These are phyloP conservation scores for Anacardium occidentale DNA, from an alignment of 345 rosid genomes.

Conservation along the genomic window DNA sequence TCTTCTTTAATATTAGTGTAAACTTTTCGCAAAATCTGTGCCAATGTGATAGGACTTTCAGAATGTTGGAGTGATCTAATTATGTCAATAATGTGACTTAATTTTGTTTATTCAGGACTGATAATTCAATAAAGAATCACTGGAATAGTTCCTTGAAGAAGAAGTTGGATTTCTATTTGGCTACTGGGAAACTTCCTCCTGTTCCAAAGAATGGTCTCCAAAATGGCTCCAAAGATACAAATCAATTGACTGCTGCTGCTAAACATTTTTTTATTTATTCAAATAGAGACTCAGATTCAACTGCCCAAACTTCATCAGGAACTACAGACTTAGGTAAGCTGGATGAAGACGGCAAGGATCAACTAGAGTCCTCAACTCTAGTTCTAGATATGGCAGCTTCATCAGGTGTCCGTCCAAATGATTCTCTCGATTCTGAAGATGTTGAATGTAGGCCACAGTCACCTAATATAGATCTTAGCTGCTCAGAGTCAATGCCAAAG, in stretches of 20 bases:
- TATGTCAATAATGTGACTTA: background rate
- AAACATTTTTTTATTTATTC: slow-evolving; percentile 24
- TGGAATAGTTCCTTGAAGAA: slow-evolving; percentile 99
- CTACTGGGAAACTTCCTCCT: slow-evolving; percentile 73
- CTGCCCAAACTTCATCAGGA: slow-evolving; percentile 50
- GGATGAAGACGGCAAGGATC: slow-evolving; percentile 50
- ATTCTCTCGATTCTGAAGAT: slow-evolving; percentile 50
- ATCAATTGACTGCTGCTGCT: slow-evolving; percentile 28
- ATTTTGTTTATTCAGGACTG: slow-evolving; percentile 62
- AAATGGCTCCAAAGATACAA: slow-evolving; percentile 40
- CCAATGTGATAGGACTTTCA: background rate
- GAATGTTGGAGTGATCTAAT: background rate
- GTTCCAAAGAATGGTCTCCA: slow-evolving; percentile 44
- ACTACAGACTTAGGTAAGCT: slow-evolving; percentile 42
- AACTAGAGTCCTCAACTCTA: slow-evolving; percentile 39
- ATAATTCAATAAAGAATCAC: slow-evolving; percentile 92
- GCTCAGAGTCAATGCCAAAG: slow-evolving; percentile 39
- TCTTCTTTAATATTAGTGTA: background rate
- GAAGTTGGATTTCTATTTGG: slow-evolving; percentile 70
- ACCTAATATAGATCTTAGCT: slow-evolving; percentile 28
- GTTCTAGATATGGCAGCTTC: slow-evolving; percentile 46
- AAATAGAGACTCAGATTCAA: slow-evolving; percentile 48
- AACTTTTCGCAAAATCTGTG: background rate
- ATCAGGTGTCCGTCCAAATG: slow-evolving; percentile 38
- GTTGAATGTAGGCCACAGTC: slow-evolving; percentile 41